Evolutionary conservation across 139 green algal species (phyloP).

Genomic region (Penium margaritaceum): DNA sequence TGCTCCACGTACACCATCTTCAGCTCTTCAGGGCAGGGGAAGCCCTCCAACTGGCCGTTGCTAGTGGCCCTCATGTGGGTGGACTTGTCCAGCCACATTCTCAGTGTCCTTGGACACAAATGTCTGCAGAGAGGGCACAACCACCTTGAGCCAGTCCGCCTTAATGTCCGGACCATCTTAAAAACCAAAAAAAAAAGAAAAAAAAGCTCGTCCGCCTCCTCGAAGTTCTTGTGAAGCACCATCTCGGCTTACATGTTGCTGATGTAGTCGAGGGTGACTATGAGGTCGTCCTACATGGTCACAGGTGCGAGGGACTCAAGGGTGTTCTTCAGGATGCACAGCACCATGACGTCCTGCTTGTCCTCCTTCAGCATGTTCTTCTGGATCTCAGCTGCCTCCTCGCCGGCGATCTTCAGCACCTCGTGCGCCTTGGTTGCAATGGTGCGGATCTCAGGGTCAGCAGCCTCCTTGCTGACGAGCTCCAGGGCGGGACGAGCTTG

Average conservation of each 20-base stretch:
- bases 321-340: no score
- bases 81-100: slow-evolving; percentile 41
- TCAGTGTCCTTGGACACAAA: slow-evolving; percentile 6
- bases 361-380: not conserved
- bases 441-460: slow-evolving; percentile 77
- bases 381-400: not conserved
- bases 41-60: slow-evolving; percentile 52
- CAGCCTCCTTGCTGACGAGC: slow-evolving; percentile 66
- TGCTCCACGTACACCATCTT: slow-evolving; percentile 49
- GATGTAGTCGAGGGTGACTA: slow-evolving; percentile 34
- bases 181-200: no score
- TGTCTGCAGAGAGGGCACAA: slow-evolving; percentile 7
- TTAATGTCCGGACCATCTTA: no score
- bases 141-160: slow-evolving; percentile 29
- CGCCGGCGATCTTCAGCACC: slow-evolving; percentile 34
- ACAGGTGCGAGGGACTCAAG: no score
- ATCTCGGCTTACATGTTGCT: slow-evolving; percentile 18
- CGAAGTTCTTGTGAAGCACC: slow-evolving; percentile 17
- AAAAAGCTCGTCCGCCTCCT: no score
- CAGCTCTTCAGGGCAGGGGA: slow-evolving; percentile 37
- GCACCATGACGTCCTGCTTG: no score
- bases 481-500: slow-evolving; percentile 67
- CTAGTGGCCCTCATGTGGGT: slow-evolving; percentile 50
- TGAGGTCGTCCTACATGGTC: no score
- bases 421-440: slow-evolving; percentile 42